A percentile compares a stretch with the other conserved stretches of the same genome.
Conservation (phyloP, 768 basidiomycete species). For the Hygrophorus pudorinus region DNA sequence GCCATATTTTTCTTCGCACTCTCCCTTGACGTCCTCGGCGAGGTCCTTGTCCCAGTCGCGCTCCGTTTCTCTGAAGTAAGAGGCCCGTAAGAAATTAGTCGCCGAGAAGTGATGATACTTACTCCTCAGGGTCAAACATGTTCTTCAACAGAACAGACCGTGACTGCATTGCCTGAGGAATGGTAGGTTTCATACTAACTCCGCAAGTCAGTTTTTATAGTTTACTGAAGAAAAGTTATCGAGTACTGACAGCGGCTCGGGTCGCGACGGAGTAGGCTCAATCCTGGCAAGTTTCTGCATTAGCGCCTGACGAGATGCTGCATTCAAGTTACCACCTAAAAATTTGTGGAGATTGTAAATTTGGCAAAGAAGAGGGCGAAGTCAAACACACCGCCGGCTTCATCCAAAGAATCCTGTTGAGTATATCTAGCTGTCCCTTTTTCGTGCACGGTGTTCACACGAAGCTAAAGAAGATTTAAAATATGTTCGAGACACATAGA, state of each 20-base stretch:
- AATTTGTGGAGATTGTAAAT: slow-evolving; percentile 8
- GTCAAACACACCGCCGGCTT: slow-evolving; percentile 63
- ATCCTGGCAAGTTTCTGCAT: slow-evolving; percentile 99
- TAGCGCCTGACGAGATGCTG: slow-evolving; percentile 95
- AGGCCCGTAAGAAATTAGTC: neutral
- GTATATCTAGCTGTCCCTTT: slow-evolving; percentile 73
- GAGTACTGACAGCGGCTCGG: slow-evolving; percentile 49
- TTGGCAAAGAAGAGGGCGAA: neutral
- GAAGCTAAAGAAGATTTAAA: slow-evolving; percentile 38
- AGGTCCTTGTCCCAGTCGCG: slow-evolving; percentile 95
- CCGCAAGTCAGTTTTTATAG: slow-evolving; percentile 10
- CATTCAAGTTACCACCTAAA: slow-evolving; percentile 92
- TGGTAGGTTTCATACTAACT: slow-evolving; percentile 60
- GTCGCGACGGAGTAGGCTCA: slow-evolving; percentile 49
- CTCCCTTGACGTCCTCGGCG: slow-evolving; percentile 90
- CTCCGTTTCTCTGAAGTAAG: slow-evolving; percentile 70
- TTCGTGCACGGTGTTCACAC: slow-evolving; percentile 89
- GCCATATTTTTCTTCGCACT: slow-evolving; percentile 90
- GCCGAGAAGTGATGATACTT: slow-evolving; percentile 18
- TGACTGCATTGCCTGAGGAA: slow-evolving; percentile 83
- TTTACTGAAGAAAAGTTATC: neutral
- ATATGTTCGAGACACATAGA: slow-evolving; percentile 5
- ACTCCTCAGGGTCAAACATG: slow-evolving; percentile 99
- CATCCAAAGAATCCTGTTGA: slow-evolving; percentile 75
- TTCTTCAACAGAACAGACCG: slow-evolving; percentile 83